Evolutionary conservation across 352 stramenopile genomes (phyloP).

Genomic region (Globisporangium spiculum): DNA sequence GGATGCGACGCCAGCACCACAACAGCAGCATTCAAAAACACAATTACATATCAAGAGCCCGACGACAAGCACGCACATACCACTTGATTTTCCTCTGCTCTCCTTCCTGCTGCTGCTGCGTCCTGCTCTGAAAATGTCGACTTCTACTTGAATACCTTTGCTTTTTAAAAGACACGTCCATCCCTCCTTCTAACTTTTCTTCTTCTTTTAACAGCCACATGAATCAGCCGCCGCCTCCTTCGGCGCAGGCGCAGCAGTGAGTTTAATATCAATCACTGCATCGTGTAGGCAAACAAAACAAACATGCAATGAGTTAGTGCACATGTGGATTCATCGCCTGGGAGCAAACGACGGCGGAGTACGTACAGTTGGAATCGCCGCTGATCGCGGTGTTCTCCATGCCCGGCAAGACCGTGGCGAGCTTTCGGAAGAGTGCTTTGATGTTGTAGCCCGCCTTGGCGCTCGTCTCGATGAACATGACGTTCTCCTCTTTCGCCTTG

Average conservation of each 20-base stretch:
- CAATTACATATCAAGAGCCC: constrained; percentile 14
- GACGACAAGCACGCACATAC: constrained; percentile 25
- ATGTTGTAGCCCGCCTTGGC: constrained; percentile 98
- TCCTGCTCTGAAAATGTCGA: constrained; percentile 21
- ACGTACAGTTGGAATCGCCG: constrained; percentile 84
- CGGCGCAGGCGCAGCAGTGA: constrained; percentile 70
- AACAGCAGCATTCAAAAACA: constrained; percentile 1
- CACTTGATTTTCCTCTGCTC: constrained; percentile 18
- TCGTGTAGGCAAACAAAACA: constrained; percentile 8
- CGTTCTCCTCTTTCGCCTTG: constrained; percentile 96
- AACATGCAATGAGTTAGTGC: background rate
- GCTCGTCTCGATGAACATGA: constrained; percentile 99
- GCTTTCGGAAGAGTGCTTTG: constrained; percentile 98
- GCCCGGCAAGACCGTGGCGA: constrained; percentile 96
- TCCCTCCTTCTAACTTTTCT: constrained; percentile 14
- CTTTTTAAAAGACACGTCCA: constrained; percentile 15
- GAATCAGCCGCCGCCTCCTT: constrained; percentile 72
- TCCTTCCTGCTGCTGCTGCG: constrained; percentile 7
- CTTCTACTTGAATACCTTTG: constrained; percentile 20
- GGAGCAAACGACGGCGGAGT: background rate
- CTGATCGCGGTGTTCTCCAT: constrained; percentile 91
- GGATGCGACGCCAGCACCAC: background rate
- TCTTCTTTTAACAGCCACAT: constrained; percentile 57
- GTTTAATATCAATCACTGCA: constrained; percentile 88
- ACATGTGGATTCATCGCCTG: background rate